Conservation (phyloP, 2,329 filamentous ascomycete genomes). For the Aureobasidium zeae region DNA sequence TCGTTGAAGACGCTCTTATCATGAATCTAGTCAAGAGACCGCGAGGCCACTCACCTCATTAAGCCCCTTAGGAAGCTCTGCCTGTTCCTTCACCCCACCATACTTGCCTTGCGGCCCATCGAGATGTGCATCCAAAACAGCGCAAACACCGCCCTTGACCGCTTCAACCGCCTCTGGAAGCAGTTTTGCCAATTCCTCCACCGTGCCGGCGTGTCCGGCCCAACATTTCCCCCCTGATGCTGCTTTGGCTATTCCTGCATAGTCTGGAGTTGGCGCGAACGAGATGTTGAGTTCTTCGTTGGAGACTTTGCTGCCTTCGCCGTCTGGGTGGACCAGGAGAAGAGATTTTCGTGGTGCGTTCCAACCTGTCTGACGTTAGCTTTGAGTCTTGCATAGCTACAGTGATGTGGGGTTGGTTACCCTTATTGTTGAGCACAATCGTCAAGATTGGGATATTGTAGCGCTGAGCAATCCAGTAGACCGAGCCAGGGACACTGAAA, state of each 20-base stretch:
- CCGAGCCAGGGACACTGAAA: constrained; percentile 54
- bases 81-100: constrained; percentile 32
- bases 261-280: constrained; percentile 57
- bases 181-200: constrained; percentile 45
- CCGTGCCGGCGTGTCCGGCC: constrained; percentile 50
- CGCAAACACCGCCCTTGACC: constrained; percentile 48
- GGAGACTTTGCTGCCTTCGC: constrained; percentile 50
- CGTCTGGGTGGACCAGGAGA: constrained; percentile 56
- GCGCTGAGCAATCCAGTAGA: constrained; percentile 59
- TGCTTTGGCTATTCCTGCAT: constrained; percentile 58
- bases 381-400: neutral
- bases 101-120: constrained; percentile 49
- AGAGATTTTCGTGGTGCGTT: constrained; percentile 55
- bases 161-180: constrained; percentile 50
- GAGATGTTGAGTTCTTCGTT: constrained; percentile 59
- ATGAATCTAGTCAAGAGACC: constrained; percentile 1
- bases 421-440: constrained; percentile 61
- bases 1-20: constrained; percentile 9
- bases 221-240: constrained; percentile 54
- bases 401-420: constrained; percentile 18
- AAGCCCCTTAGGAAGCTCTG: too few species aligned
- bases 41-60: constrained; percentile 16
- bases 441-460: constrained; percentile 59
- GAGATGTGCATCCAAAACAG: constrained; percentile 54
- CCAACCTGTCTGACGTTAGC: constrained; percentile 41